Conservation (phyloP, 1,284 basidiomycete genomes). For the Cystobasidiaceae sp. region DNA sequence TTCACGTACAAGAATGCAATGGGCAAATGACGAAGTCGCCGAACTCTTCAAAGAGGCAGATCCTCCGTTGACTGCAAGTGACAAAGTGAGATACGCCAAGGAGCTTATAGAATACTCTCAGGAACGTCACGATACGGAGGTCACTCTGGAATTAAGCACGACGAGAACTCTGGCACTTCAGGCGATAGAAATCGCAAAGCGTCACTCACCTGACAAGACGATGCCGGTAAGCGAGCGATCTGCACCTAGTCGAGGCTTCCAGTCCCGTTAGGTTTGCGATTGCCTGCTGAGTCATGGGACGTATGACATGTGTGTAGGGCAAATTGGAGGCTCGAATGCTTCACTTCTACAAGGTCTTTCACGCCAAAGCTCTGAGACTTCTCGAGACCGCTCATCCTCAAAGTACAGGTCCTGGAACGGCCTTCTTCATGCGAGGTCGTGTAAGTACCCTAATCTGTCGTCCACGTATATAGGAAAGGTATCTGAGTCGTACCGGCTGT, state of each 20-base stretch:
- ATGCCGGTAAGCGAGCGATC: background rate
- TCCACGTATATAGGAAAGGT: too few relatives aligned
- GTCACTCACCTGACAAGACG: background rate
- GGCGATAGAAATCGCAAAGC: background rate
- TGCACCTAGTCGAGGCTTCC: background rate
- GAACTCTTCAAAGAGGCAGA: background rate
- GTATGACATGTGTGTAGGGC: too few relatives aligned
- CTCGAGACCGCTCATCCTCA: too few relatives aligned
- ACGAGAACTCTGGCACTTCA: background rate
- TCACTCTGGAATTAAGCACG: background rate
- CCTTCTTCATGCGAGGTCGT: background rate
- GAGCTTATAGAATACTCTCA: background rate
- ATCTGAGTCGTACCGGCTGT: background rate
- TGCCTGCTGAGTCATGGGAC: too few relatives aligned
- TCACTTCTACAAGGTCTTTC: too few relatives aligned
- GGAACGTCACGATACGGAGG: constrained; percentile 2
- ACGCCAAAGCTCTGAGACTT: too few relatives aligned
- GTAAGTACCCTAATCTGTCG: background rate
- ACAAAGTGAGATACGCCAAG: too few relatives aligned
- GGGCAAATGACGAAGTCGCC: background rate
- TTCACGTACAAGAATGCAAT: background rate
- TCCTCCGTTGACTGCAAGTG: background rate
- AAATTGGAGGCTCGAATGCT: too few relatives aligned
- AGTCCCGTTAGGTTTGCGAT: background rate
- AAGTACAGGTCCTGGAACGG: too few relatives aligned